These are phyloP conservation scores for Camelina laxa DNA, from an alignment of 345 rosid species.

Conservation along the genomic window DNA sequence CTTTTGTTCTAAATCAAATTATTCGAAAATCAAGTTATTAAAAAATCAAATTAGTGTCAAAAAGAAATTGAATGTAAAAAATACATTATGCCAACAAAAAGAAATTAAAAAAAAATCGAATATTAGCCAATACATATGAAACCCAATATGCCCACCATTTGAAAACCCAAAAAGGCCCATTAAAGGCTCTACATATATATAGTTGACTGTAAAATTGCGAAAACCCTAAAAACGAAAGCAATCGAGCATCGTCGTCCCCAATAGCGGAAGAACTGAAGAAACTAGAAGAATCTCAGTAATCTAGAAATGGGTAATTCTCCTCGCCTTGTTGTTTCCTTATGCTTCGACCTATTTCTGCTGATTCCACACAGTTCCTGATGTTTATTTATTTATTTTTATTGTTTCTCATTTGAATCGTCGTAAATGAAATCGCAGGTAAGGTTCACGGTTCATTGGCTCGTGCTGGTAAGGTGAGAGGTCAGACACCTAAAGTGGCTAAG, in stretches of 20 bases:
- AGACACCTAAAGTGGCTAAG: conserved; percentile 85
- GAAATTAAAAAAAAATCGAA: no score
- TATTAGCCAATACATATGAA: no score
- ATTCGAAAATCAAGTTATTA: no score
- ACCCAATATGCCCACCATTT: no score
- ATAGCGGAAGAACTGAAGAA: neutral
- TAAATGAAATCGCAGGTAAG: conserved; percentile 45
- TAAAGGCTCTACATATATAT: neutral
- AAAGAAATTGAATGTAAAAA: no score
- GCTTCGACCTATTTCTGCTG: neutral
- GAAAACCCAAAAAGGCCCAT: no score
- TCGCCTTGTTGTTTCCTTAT: neutral
- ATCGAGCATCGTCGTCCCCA: neutral
- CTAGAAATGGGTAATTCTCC: neutral
- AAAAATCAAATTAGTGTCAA: no score
- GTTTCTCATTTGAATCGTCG: neutral
- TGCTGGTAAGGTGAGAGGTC: conserved; percentile 94
- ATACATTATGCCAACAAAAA: no score
- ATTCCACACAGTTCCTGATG: neutral
- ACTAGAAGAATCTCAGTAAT: neutral
- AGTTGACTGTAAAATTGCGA: neutral
- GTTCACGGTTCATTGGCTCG: conserved; percentile 79
- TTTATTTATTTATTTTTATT: neutral
- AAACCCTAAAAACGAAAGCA: neutral
- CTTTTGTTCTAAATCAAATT: no score